Evolutionary conservation across 495 filamentous ascomycete genomes (phyloP), one percentile per base, ranked within the genome.

Genomic region (Penicillium chermesinum): DNA sequence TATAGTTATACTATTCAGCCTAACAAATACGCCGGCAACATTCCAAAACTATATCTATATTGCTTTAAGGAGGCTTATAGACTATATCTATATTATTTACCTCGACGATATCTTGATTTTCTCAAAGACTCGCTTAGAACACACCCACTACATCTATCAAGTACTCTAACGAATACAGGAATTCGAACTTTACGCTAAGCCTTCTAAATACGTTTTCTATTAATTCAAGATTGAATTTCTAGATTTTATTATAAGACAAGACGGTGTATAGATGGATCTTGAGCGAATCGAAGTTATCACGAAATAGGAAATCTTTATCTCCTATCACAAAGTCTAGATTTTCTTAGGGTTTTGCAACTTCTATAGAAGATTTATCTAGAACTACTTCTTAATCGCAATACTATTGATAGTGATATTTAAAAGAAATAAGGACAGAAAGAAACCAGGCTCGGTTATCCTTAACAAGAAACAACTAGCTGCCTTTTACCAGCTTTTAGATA

Each of bases 101-200:
- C 19, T 51, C 27, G 15, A 53, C 52, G 27, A 41, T 44, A 41
- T 32, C 42, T 25, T 38, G 14, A 40, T 15, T 22, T 34, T 52
- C 17, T 53, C 40, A 7, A 10, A 38, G 10, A 53, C 36, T 34
- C 41, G 10, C 10, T 5, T 48, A 54, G 25, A 30, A 30, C 5
- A 10, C 4, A 30, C 10, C 4, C 10, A 30, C 10, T 30, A 30
- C 4, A 30, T 30, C 4, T 30, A 30, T 30, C 10, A 30, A 30
- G 25, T 30, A 30, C 25, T 30, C 10, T 10, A 30, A 10, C 10
- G 10, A 5, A 30, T 30, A 30, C 10, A 30, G 25, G 10, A 30
- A 30, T 5, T 5, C 4, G 10, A 10, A 5, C 10, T 30, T 10
- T 30, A 30, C 10, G 10, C 25, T 30, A 30, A 30, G 25, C 4